A percentile compares a stretch with the other conserved stretches of the same genome.
These are phyloP conservation scores for Cyclotella baltica DNA, from an alignment of 108 stramenopile genomes.

Conservation along the genomic window DNA sequence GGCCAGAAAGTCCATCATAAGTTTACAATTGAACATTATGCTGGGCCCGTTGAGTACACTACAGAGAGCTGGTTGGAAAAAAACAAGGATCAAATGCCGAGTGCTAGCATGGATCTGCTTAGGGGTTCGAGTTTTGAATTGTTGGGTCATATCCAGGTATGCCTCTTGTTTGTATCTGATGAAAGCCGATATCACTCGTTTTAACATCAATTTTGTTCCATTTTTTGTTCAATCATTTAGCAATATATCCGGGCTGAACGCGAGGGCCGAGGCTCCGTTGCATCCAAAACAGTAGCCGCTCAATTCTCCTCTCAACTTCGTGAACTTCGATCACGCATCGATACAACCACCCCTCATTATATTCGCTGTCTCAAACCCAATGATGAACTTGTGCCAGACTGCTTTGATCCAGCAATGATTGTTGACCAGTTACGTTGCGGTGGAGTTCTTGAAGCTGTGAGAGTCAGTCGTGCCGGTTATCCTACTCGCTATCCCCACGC, in stretches of 20 bases:
- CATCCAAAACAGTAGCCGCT: constrained; percentile 61
- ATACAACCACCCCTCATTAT: constrained; percentile 96
- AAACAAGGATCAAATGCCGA: constrained; percentile 92
- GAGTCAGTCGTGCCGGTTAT: constrained; percentile 98
- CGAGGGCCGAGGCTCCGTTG: constrained; percentile 35
- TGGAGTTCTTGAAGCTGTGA: constrained; percentile 98
- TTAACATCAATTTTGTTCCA: background rate
- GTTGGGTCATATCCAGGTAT: constrained; percentile 11
- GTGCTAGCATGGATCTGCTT: constrained; percentile 80
- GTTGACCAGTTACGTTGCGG: constrained; percentile 96
- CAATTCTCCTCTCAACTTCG: constrained; percentile 93
- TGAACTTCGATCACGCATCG: constrained; percentile 87
- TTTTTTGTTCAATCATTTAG: constrained; percentile 8
- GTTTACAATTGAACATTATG: constrained; percentile 91
- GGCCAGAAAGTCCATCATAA: constrained; percentile 64
- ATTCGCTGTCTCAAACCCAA: constrained; percentile 99
- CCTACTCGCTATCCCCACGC: constrained; percentile 93
- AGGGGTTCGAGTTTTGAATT: constrained; percentile 27
- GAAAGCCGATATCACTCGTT: background rate
- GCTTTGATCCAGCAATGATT: constrained; percentile 76
- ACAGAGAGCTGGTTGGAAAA: constrained; percentile 85
- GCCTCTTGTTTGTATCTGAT: background rate
- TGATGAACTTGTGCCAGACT: constrained; percentile 78
- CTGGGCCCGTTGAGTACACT: constrained; percentile 85
- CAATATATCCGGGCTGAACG: constrained; percentile 14